phyloP scores from a whole-genome alignment of 2,329 filamentous ascomycete genomes.

The Phialophora tarda region DNA sequence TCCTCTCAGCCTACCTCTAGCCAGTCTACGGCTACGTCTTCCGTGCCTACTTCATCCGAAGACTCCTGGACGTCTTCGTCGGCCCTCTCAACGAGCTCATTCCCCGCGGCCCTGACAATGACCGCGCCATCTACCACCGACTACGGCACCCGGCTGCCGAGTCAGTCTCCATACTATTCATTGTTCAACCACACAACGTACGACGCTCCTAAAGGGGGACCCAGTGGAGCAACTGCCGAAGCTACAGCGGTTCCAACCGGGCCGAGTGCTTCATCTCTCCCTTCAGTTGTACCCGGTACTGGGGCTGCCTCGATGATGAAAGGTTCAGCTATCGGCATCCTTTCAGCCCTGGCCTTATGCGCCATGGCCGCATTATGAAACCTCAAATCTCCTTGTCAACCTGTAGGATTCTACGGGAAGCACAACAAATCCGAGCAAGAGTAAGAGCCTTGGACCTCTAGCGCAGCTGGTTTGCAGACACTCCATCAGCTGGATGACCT shows the following conservation, averaged over 20 bases:
- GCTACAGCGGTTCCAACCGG: slow-evolving; percentile 27
- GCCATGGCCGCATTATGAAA: slow-evolving; percentile 19
- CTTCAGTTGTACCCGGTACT: slow-evolving; percentile 23
- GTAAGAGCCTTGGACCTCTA: slow-evolving; percentile 13
- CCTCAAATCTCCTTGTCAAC: background rate
- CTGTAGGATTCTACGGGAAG: background rate
- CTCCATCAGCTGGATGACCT: slow-evolving; percentile 17
- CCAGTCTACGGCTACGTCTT: slow-evolving; percentile 40
- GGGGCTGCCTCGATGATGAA: slow-evolving; percentile 21
- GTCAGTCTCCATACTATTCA: slow-evolving; percentile 31
- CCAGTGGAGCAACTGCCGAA: slow-evolving; percentile 7
- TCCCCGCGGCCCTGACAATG: slow-evolving; percentile 7
- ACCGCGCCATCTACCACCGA: slow-evolving; percentile 15
- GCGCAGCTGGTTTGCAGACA: slow-evolving; percentile 33
- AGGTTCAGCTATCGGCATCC: slow-evolving; percentile 15
- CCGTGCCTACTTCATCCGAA: slow-evolving; percentile 33
- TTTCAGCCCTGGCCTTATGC: slow-evolving; percentile 25
- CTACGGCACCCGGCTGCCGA: slow-evolving; percentile 12
- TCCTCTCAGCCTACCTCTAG: slow-evolving; percentile 31
- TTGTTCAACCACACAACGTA: slow-evolving; percentile 28
- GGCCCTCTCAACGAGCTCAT: slow-evolving; percentile 32
- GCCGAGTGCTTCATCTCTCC: slow-evolving; percentile 20
- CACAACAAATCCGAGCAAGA: slow-evolving; percentile 13
- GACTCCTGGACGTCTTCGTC: slow-evolving; percentile 22
- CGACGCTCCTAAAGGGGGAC: slow-evolving; percentile 1